Evolutionary conservation across 1,139 yeast genomes (phyloP), one percentile per base, ranked within the genome.

Genomic region (Saccharomyces hybrid): DNA sequence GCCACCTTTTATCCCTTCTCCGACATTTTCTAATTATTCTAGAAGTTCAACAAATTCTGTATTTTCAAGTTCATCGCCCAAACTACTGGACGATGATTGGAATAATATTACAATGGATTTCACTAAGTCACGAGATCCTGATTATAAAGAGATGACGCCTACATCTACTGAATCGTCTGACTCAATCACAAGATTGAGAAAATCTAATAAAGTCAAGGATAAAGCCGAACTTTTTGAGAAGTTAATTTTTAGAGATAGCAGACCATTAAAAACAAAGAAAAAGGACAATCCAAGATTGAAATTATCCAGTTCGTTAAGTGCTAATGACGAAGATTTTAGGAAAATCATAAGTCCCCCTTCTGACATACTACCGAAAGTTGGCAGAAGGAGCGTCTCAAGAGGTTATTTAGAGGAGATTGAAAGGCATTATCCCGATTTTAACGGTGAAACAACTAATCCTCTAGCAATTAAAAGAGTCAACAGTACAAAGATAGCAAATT

Each of bases 221-320:
- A 69, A 68, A 50, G 67, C 69, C 1, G 60, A 63, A 26, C 52
- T 69, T 30, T 69, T 67, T 54, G 72, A 69, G 52, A 66, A 59
- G 51, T 54, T 68, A 30, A 57, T 65, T 42, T 53, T 57, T 13
- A 30, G 47, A 30, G 55, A 52, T 23, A 50, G 38, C 23, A 48
- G 51, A 16, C 20, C 46, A 20, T 42, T n/a, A 7, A 23, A 9
- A 13, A 8, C 26, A 26, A 44, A 20, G 23, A 46, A 34, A 52
- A 52, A 32, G 46, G 58, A 34, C 46, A 30, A 11, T 52, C 59
- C 8, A 54, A 53, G 44, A 16, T 9, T 38, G 11, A 38, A 38
- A 9, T 20, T 38, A 20, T 9, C 44, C 25, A 16, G 44, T 38
- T 38, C 44, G n/a, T 16, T 38, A 16, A 38, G 44, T 38, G n/a